phyloP scores from a whole-genome alignment of 2,329 filamentous ascomycete species.

The Aureobasidium lini region DNA sequence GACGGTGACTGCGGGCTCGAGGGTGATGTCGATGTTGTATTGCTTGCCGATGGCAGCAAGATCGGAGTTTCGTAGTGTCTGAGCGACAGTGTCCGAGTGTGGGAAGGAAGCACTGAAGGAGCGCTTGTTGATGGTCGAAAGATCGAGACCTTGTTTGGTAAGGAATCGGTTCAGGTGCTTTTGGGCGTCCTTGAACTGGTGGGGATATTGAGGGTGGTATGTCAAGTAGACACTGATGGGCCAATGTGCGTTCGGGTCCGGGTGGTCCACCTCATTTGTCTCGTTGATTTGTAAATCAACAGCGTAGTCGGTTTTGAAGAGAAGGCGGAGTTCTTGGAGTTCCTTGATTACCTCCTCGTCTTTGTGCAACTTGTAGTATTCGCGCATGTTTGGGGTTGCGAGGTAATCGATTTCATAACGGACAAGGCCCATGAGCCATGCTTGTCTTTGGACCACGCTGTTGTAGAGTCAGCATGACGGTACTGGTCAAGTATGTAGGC shows the following conservation, averaged over 20 bases:
- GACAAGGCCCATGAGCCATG: conserved; percentile 60
- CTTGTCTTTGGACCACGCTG: conserved; percentile 87
- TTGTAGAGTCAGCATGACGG: background rate
- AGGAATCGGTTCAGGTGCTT: background rate
- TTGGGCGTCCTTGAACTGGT: conserved; percentile 1
- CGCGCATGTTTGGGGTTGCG: background rate
- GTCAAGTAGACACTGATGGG: background rate
- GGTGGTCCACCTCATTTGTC: background rate
- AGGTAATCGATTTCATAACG: conserved; percentile 9
- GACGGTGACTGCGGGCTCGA: background rate
- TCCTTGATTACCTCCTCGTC: background rate
- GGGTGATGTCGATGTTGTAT: conserved; percentile 4
- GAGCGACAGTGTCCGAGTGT: background rate
- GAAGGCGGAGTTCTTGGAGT: background rate
- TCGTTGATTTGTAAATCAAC: background rate
- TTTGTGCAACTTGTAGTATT: background rate
- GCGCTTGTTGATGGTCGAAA: conserved; percentile 2
- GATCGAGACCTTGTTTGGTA: background rate
- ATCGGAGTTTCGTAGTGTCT: background rate
- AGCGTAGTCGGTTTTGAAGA: background rate
- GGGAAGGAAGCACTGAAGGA: background rate
- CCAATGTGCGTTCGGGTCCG: background rate
- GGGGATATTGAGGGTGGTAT: conserved; percentile 5
- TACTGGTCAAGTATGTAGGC: background rate
- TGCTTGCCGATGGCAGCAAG: conserved; percentile 8